These are phyloP conservation scores for Coemansia sp. DNA, from an alignment of 192 early-diverging fungal species.

Conservation along the genomic window DNA sequence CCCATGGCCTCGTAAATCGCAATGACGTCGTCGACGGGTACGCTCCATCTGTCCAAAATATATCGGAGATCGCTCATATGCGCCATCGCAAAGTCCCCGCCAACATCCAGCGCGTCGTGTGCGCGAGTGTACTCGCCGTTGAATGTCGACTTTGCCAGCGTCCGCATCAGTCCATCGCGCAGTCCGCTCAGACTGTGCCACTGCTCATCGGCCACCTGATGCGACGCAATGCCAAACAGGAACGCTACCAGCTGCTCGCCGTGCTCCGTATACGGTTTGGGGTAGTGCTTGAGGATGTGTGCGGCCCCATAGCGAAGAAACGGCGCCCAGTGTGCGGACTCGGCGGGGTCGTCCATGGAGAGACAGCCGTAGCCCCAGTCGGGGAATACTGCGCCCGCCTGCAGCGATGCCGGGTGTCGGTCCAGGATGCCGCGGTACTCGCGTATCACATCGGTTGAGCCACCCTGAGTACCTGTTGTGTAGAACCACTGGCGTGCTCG, in stretches of 20 bases:
- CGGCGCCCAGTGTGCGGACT: conserved; percentile 52
- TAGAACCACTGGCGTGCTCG: conserved; percentile 49
- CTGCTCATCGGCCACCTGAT: conserved; percentile 51
- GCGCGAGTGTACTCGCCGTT: conserved; percentile 34
- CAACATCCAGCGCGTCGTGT: conserved; percentile 48
- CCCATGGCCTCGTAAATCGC: conserved; percentile 41
- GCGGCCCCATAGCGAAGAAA: conserved; percentile 35
- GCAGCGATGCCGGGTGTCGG: conserved; percentile 28
- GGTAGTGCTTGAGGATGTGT: conserved; percentile 18
- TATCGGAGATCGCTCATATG: conserved; percentile 39
- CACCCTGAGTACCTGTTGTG: background rate
- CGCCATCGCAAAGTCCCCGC: conserved; percentile 51
- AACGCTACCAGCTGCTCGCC: conserved; percentile 44
- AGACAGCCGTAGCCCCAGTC: conserved; percentile 56
- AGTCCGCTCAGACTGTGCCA: conserved; percentile 50
- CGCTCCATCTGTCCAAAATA: conserved; percentile 39
- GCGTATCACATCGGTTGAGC: background rate
- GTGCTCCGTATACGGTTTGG: conserved; percentile 8
- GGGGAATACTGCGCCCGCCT: conserved; percentile 46
- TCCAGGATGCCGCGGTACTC: conserved; percentile 31
- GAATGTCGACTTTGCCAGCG: conserved; percentile 43
- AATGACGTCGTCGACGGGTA: conserved; percentile 41
- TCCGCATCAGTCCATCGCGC: conserved; percentile 43
- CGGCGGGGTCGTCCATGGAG: conserved; percentile 45
- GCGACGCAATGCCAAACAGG: conserved; percentile 47